These are phyloP conservation scores for Durio zibethinus DNA, from an alignment of 345 rosid genomes.

Conservation along the genomic window DNA sequence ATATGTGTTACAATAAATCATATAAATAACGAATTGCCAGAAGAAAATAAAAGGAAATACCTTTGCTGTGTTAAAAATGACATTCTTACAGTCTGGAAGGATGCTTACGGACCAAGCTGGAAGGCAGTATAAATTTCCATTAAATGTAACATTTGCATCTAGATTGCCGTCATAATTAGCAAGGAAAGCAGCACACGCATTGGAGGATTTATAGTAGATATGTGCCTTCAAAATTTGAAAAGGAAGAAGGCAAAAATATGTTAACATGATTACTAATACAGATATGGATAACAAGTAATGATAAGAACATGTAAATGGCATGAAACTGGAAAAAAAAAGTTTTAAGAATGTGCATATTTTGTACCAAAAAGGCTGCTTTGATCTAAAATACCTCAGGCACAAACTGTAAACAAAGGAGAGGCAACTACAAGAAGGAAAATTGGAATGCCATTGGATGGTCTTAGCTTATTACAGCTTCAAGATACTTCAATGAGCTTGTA, in stretches of 20 bases:
- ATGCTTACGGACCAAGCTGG: slow-evolving; percentile 80
- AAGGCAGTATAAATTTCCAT: slow-evolving; percentile 46
- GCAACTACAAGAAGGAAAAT: neutral
- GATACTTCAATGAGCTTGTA: too few relatives aligned
- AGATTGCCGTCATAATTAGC: slow-evolving; percentile 44
- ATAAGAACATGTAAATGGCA: neutral
- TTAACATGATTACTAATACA: neutral
- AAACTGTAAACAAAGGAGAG: neutral
- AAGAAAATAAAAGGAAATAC: slow-evolving; percentile 17
- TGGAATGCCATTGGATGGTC: too few relatives aligned
- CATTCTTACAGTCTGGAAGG: slow-evolving; percentile 61
- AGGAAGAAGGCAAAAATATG: neutral
- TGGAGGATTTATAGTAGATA: slow-evolving; percentile 48
- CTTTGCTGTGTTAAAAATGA: slow-evolving; percentile 59
- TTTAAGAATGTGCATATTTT: neutral
- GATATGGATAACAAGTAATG: neutral
- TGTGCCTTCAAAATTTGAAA: slow-evolving; percentile 42
- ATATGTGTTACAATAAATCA: too few relatives aligned
- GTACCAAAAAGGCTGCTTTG: neutral
- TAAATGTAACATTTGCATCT: slow-evolving; percentile 49
- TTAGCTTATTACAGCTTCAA: too few relatives aligned
- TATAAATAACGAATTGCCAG: too few relatives aligned
- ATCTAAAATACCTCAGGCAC: neutral
- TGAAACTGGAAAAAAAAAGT: neutral
- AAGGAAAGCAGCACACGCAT: slow-evolving; percentile 57